Percentiles rank a stretch among this genome's conserved stretches.
Conservation (phyloP, 805 yeast genomes). For the Millerago galiae region DNA sequence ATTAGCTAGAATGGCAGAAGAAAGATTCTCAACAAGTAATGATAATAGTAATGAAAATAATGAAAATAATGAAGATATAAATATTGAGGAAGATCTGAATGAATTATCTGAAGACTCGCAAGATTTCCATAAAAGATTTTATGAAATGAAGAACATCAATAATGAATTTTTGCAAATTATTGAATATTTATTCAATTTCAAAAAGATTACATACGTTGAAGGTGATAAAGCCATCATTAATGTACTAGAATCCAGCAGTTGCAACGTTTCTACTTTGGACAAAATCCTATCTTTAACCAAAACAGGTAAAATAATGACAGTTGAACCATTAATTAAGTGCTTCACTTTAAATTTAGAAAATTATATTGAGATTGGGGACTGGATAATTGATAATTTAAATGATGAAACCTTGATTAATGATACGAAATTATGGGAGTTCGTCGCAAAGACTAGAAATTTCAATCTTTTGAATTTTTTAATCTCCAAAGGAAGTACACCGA, state of each 20-base stretch:
- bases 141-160: slow-evolving; percentile 2
- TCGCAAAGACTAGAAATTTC: slow-evolving; percentile 4
- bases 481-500: slow-evolving; percentile 19
- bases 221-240: slow-evolving; percentile 3
- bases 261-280: not conserved
- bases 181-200: not conserved
- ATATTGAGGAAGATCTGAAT: not conserved
- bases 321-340: slow-evolving; percentile 14
- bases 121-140: slow-evolving; percentile 15
- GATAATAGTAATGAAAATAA: not conserved
- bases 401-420: slow-evolving; percentile 9
- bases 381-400: slow-evolving; percentile 13
- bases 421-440: slow-evolving; percentile 17
- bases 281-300: slow-evolving; percentile 10
- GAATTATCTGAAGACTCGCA: slow-evolving; percentile 8
- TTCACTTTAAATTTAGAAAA: slow-evolving; percentile 7
- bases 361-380: slow-evolving; percentile 5
- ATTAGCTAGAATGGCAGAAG: slow-evolving; percentile 17
- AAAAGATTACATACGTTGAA: slow-evolving; percentile 9
- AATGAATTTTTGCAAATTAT: not conserved
- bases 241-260: slow-evolving; percentile 6
- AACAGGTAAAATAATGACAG: slow-evolving; percentile 1
- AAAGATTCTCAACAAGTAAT: slow-evolving; percentile 7
- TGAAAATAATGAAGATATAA: not conserved
- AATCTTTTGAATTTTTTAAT: slow-evolving; percentile 11